Conservation (phyloP, 345 rosid species). For the Lumnitzera racemosa region DNA sequence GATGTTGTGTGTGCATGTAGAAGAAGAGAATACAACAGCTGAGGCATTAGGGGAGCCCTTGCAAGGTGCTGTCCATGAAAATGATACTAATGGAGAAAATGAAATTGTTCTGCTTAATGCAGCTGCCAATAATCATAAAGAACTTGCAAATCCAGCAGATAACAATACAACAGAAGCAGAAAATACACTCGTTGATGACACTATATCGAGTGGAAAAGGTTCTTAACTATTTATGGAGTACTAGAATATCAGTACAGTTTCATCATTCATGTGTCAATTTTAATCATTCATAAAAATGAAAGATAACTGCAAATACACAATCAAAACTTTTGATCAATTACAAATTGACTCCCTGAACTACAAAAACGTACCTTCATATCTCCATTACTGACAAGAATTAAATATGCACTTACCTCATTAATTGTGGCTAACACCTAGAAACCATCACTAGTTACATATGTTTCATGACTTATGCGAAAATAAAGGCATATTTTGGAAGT, state of each 20-base stretch:
- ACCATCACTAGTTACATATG: too few species aligned
- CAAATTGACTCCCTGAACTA: too few species aligned
- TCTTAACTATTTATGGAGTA: neutral
- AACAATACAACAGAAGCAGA: neutral
- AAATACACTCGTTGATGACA: neutral
- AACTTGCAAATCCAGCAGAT: conserved; percentile 5
- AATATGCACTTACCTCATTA: too few species aligned
- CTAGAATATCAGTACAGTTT: neutral
- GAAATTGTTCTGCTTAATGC: conserved; percentile 11
- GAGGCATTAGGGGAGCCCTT: conserved; percentile 9
- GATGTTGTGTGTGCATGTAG: conserved; percentile 7
- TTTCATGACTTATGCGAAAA: too few species aligned
- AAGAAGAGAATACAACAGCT: conserved; percentile 11
- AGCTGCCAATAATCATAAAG: conserved; percentile 8
- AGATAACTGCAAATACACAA: too few species aligned
- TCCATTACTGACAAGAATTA: too few species aligned
- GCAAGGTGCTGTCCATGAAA: conserved; percentile 12
- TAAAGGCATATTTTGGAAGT: too few species aligned
- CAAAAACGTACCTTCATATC: too few species aligned
- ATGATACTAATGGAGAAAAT: conserved; percentile 15
- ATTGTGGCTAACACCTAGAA: too few species aligned
- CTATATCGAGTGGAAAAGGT: conserved; percentile 12
- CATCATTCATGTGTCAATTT: too few species aligned
- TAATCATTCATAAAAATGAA: too few species aligned
- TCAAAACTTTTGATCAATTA: too few species aligned